These are phyloP conservation scores for Lasiodiplodia theobromae DNA, from an alignment of 2,329 filamentous ascomycete species.

Conservation along the genomic window DNA sequence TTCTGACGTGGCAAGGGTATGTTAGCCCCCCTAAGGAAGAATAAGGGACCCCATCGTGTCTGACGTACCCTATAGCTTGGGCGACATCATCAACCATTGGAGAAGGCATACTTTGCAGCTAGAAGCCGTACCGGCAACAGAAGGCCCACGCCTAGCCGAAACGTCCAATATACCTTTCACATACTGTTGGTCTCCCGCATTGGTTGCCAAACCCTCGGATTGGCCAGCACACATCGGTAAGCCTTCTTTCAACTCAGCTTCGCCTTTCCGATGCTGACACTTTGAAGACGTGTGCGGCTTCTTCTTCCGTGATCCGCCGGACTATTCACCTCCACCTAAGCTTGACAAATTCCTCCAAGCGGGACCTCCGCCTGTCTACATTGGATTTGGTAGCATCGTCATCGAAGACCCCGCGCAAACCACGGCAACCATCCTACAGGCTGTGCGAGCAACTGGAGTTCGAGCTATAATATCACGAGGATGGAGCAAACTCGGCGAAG, in stretches of 20 bases:
- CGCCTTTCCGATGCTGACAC: background rate
- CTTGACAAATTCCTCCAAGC: conserved; percentile 53
- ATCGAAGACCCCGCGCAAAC: conserved; percentile 58
- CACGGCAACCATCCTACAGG: conserved; percentile 55
- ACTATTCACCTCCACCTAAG: conserved; percentile 50
- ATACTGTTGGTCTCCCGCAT: conserved; percentile 54
- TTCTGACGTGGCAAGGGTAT: conserved; percentile 60
- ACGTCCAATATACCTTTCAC: conserved; percentile 51
- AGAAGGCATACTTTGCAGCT: conserved; percentile 49
- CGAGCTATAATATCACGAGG: conserved; percentile 63
- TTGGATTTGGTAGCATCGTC: conserved; percentile 65
- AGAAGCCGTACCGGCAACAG: conserved; percentile 52
- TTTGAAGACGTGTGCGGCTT: conserved; percentile 50
- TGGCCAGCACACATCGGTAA: conserved; percentile 49
- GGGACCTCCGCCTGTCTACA: conserved; percentile 61
- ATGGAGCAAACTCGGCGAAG: conserved; percentile 55
- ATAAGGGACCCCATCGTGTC: too few species aligned
- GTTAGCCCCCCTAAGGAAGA: background rate
- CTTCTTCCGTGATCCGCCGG: conserved; percentile 50
- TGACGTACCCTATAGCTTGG: conserved; percentile 39
- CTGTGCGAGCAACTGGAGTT: conserved; percentile 44
- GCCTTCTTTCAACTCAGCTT: background rate
- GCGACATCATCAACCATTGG: conserved; percentile 56
- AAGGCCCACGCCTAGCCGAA: conserved; percentile 47
- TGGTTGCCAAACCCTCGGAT: conserved; percentile 52